Evolutionary conservation across 345 rosid species (phyloP), one percentile per base, ranked within the genome.

Genomic region (Schrenkiella parvula): DNA sequence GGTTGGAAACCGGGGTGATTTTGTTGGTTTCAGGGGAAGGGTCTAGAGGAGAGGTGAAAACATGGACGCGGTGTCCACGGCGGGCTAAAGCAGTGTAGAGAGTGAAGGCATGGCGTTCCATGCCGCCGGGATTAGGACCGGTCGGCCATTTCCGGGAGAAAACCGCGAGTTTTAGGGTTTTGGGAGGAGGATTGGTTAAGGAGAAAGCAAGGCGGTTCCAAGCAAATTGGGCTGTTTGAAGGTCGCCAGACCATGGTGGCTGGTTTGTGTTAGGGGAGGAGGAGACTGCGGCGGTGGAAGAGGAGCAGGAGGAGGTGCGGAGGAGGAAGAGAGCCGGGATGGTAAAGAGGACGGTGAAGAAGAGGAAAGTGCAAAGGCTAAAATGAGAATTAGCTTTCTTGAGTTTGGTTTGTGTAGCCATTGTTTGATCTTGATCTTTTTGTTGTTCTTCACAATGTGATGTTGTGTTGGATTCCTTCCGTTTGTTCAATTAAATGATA

Each of bases 81-180:
- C 71, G 82, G 7, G 99, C 88, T 35, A 95, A 79, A 28, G 89
- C 92, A 0, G 87, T 80, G 65, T 95, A 91, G 10, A 95, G 83
- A 18, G 97, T 87, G 61, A 78, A 67, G 22, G 99, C 99, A 1
- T 95, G 99, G n/a, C 96, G 93, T 70, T 95, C 99, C 99, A 95
- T 95, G 48, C 99, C 99, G 0, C 97, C 99, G 0, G 97, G 99
- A 35, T 78, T 64, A 0, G 95, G 70, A 0, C 88, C 88, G 0
- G 84, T 38, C 0, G 99, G 99, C 99, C 97, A 95, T 77, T 95
- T 95, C 19, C 99, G 71, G 15, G 96, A 87, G 77, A 95, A 95
- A 21, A 89, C 97, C 0, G 99, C 99, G 12, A 95, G 79, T 46
- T 72, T 87, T 3, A 95, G 93, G 2, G 37, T 53, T 41, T 77